Evolutionary conservation across 139 green algal genomes (phyloP), one percentile per base, ranked within the genome.

Genomic region (Chlamydomonas eustigma): DNA sequence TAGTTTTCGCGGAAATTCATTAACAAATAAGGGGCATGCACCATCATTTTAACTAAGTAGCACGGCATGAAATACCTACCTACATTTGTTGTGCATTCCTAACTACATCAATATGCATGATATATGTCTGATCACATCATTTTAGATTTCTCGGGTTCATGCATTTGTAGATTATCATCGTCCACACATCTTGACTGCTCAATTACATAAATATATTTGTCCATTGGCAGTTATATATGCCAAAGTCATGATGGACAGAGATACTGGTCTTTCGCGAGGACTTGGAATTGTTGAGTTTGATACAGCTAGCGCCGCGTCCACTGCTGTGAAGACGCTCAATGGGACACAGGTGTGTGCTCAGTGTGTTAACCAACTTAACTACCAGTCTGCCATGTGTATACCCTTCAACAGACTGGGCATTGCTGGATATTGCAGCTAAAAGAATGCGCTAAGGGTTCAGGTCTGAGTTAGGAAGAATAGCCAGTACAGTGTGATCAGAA

Each of bases 281-380:
- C 94, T 88, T 76, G 88, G 89, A 37, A 86, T 94, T 2, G 88
- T 95, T n/a, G 90, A 96, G 80, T 96, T 92, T 76, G 88, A 91
- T 73, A 86, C 79, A 0, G 37, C 86, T 2, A 86, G 91, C 24
- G 79, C 89, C 63, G 90, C 91, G 1, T 77, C 81, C 4, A 67
- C 38, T 0, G 89, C 90, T n/a, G 93, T 96, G 65, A 33, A 85
- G 52, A 71, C 80, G 34, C 86, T 94, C 34, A 83, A 94, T 39
- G 80, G 86, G 18, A 77, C 75, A 25, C 78, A 92, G 76, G 86
- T 88, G 51, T 72, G 76, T 77, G 58, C n/a, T n/a, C n/a, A n/a
- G n/a, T n/a, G n/a, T n/a, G n/a, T n/a, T n/a, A n/a, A n/a, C n/a
- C n/a, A 37, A 18, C 34, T 32, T 35, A 35, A 37, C 6, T 22